Conservation (phyloP, 2,329 filamentous ascomycete species). For the Ophiocordyceps unilateralis region DNA sequence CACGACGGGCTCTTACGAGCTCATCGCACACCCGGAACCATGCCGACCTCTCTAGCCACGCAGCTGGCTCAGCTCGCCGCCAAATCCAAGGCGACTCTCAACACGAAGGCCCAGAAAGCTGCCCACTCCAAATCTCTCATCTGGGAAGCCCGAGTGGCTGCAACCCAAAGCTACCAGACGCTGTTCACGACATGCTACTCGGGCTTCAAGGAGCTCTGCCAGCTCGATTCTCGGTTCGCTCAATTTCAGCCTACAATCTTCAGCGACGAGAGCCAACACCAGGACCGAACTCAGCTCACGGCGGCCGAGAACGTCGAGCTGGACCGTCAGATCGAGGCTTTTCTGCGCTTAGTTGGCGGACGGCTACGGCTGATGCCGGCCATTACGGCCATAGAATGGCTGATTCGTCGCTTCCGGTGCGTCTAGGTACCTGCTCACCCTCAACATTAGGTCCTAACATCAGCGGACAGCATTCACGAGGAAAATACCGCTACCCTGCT, state of each 20-base stretch:
- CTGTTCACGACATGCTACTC: slow-evolving; percentile 76
- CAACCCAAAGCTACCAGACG: slow-evolving; percentile 76
- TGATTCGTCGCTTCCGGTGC: slow-evolving; percentile 77
- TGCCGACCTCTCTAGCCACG: slow-evolving; percentile 76
- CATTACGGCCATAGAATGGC: slow-evolving; percentile 86
- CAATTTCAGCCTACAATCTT: slow-evolving; percentile 67
- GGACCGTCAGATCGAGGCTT: slow-evolving; percentile 60
- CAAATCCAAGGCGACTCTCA: slow-evolving; percentile 76
- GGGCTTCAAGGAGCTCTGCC: slow-evolving; percentile 82
- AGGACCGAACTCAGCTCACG: slow-evolving; percentile 77
- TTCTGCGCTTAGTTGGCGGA: slow-evolving; percentile 63
- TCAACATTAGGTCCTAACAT: not conserved
- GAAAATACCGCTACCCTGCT: slow-evolving; percentile 67
- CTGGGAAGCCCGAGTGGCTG: slow-evolving; percentile 72
- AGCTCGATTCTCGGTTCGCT: slow-evolving; percentile 63
- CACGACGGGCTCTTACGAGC: not conserved
- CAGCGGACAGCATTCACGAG: slow-evolving; percentile 56
- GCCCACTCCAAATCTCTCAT: slow-evolving; percentile 90
- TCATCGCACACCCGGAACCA: slow-evolving; percentile 19
- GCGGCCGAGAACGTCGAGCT: slow-evolving; percentile 66
- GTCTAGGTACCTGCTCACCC: slow-evolving; percentile 7
- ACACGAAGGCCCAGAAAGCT: slow-evolving; percentile 82
- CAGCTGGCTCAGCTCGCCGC: slow-evolving; percentile 88
- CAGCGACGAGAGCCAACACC: slow-evolving; percentile 78
- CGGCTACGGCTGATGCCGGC: slow-evolving; percentile 71